phyloP scores from a whole-genome alignment of 345 rosid species.

The Lepidium didymum region DNA sequence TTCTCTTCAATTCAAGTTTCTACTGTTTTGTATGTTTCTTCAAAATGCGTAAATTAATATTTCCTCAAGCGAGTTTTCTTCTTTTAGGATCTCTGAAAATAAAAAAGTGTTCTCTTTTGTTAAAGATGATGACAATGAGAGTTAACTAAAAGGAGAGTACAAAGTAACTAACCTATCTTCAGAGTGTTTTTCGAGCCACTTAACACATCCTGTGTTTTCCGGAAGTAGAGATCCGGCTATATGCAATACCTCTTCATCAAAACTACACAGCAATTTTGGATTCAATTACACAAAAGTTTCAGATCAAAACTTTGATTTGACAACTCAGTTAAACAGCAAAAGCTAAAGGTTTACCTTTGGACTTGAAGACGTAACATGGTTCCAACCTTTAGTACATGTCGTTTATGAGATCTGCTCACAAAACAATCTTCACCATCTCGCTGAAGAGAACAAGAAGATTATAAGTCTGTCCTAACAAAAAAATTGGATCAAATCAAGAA shows the following conservation, averaged over 20 bases:
- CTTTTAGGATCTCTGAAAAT: slow-evolving; percentile 31
- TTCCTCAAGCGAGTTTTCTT: slow-evolving; percentile 28
- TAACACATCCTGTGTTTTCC: slow-evolving; percentile 49
- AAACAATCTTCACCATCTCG: slow-evolving; percentile 44
- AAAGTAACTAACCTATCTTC: slow-evolving; percentile 36
- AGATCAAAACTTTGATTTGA: background rate
- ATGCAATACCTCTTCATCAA: slow-evolving; percentile 68
- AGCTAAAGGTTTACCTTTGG: slow-evolving; percentile 47
- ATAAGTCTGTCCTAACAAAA: background rate
- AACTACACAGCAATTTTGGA: slow-evolving; percentile 33
- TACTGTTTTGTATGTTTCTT: background rate
- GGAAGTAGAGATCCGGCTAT: slow-evolving; percentile 58
- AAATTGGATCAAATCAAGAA: background rate
- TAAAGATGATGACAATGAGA: background rate
- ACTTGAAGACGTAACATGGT: slow-evolving; percentile 59
- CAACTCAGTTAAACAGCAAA: background rate
- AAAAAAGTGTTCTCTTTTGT: background rate
- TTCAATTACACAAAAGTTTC: background rate
- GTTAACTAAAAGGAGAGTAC: background rate
- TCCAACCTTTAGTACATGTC: slow-evolving; percentile 60
- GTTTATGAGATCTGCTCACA: slow-evolving; percentile 51
- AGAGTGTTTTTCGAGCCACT: slow-evolving; percentile 49
- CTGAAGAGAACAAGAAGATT: slow-evolving; percentile 19
- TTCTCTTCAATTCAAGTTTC: slow-evolving; percentile 7
- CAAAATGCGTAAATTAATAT: background rate